Evolutionary conservation across 2,329 filamentous ascomycete species (phyloP).

Genomic region (Fusarium sp.): DNA sequence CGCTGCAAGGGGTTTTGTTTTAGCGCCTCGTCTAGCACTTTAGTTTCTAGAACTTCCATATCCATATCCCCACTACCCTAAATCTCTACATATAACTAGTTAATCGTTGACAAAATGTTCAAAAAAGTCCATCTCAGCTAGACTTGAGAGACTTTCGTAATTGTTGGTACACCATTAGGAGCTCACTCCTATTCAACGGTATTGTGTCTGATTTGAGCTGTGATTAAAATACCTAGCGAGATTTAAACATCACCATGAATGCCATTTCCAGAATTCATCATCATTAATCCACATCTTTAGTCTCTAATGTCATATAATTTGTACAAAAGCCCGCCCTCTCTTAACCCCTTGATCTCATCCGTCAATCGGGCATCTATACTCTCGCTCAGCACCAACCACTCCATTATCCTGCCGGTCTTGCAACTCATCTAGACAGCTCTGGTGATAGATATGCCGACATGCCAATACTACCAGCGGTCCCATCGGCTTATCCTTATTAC

Average conservation of each 20-base stretch:
- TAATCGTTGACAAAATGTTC: too few relatives aligned
- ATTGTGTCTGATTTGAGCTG: too few relatives aligned
- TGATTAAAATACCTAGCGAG: too few relatives aligned
- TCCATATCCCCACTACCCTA: conserved; percentile 2
- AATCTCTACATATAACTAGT: background rate
- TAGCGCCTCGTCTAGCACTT: conserved; percentile 21
- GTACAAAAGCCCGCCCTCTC: conserved; percentile 31
- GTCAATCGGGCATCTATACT: conserved; percentile 68
- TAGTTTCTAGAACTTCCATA: conserved; percentile 5
- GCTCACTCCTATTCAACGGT: too few relatives aligned
- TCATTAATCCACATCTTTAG: conserved; percentile 41
- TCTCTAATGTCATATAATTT: conserved; percentile 43
- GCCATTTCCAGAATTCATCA: conserved; percentile 35
- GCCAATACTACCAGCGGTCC: conserved; percentile 75
- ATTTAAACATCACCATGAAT: background rate
- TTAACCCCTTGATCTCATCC: conserved; percentile 51
- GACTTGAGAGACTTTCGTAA: background rate
- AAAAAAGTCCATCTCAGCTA: background rate
- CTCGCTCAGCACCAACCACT: conserved; percentile 59
- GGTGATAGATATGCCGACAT: conserved; percentile 77
- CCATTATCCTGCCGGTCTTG: conserved; percentile 64
- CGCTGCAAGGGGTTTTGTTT: conserved; percentile 13
- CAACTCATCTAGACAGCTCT: conserved; percentile 73
- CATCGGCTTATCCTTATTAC: conserved; percentile 60
- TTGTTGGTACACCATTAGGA: background rate